Conservation (phyloP, 805 yeast species). For the Saccharomycopsis fodiens region DNA sequence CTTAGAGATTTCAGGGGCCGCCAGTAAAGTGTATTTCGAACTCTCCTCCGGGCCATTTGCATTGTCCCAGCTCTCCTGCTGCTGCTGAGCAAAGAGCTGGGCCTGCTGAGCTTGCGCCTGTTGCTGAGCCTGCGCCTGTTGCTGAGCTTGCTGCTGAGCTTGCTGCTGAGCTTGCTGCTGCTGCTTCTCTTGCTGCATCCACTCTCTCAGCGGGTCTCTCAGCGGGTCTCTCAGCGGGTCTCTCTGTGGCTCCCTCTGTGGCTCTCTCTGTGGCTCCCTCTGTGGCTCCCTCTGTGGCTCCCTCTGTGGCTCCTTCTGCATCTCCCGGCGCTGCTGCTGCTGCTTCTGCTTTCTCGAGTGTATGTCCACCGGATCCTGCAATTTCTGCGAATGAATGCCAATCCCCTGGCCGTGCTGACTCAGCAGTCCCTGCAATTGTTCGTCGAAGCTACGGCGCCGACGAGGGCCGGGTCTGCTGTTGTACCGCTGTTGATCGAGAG, state of each 20-base stretch:
- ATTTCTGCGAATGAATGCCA: constrained; percentile 1
- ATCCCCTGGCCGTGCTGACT: not conserved
- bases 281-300: constrained; percentile 23
- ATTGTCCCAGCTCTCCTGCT: not conserved
- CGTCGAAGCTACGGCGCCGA: not conserved
- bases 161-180: constrained; percentile 17
- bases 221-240: constrained; percentile 23
- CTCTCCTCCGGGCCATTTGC: too few species aligned
- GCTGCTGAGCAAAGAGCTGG: not conserved
- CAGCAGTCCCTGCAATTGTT: not conserved
- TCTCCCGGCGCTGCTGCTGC: constrained; percentile 9
- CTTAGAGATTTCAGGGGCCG: constrained; percentile 4
- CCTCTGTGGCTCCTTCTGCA: constrained; percentile 22
- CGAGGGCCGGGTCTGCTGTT: not conserved
- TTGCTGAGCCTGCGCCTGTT: constrained; percentile 15
- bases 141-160: constrained; percentile 15
- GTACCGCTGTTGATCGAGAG: not conserved
- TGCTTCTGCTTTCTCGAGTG: constrained; percentile 5
- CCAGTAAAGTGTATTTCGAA: not conserved
- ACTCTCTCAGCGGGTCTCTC: constrained; percentile 9
- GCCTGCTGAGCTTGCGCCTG: constrained; percentile 5
- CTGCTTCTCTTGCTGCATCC: constrained; percentile 12
- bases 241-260: too few species aligned
- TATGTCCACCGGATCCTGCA: constrained; percentile 10
- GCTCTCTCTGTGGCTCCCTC: constrained; percentile 9